Conservation (phyloP, 768 basidiomycete genomes). For the Dioszegia hungarica region DNA sequence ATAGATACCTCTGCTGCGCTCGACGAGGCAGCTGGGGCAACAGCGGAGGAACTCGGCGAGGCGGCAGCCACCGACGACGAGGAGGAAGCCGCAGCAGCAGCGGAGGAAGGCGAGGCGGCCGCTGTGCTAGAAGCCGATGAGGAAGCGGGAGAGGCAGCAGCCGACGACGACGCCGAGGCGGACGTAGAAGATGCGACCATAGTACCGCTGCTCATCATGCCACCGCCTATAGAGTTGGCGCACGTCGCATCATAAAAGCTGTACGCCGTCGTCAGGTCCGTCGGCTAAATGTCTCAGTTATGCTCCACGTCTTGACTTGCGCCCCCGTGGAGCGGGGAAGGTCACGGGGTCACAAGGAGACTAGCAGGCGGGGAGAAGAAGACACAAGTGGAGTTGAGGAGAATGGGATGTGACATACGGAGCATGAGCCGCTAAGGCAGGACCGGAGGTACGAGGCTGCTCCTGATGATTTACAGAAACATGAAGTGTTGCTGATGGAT, state of each 20-base stretch:
- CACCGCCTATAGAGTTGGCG: not conserved
- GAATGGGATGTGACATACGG: not conserved
- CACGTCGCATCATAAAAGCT: conserved; percentile 4
- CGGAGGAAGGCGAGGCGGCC: not conserved
- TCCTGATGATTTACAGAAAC: not conserved
- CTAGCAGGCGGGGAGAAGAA: too few species aligned
- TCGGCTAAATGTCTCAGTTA: not conserved
- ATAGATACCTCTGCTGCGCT: not conserved
- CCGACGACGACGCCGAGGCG: not conserved
- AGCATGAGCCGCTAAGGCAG: conserved; percentile 8
- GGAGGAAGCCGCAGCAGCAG: not conserved
- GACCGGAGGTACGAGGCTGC: conserved; percentile 6
- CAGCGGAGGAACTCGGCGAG: not conserved
- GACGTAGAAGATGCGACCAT: not conserved
- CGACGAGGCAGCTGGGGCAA: not conserved
- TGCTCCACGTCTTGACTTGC: too few species aligned
- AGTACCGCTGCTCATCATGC: not conserved
- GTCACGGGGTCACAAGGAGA: too few species aligned
- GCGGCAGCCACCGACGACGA: not conserved
- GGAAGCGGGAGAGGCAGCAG: not conserved
- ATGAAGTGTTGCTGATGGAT: conserved; percentile 2
- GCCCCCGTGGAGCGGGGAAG: too few species aligned
- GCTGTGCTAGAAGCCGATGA: too few species aligned
- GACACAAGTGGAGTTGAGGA: not conserved
- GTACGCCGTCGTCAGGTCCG: conserved; percentile 1